Conservation (phyloP, 257 asterid species). For the Scutellaria minor region DNA sequence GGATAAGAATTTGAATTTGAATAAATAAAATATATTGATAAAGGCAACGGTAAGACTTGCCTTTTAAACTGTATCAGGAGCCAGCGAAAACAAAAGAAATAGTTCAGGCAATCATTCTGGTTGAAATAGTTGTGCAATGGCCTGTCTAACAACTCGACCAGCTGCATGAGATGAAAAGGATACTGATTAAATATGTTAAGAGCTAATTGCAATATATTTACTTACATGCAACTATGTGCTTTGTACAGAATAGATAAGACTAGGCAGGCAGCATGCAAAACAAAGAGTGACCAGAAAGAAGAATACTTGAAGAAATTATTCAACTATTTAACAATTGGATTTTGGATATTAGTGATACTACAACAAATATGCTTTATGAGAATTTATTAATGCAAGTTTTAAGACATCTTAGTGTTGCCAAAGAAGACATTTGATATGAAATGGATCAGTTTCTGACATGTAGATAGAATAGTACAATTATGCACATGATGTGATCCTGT, state of each 20-base stretch:
- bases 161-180: slow-evolving; percentile 57
- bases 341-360: slow-evolving; percentile 13
- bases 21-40: neutral
- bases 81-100: slow-evolving; percentile 99
- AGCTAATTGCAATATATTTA: neutral
- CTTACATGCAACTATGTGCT: slow-evolving; percentile 2
- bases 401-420: neutral
- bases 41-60: slow-evolving; percentile 44
- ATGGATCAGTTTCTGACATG: too few relatives aligned
- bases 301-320: neutral
- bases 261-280: neutral
- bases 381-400: neutral
- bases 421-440: too few relatives aligned
- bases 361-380: slow-evolving; percentile 4
- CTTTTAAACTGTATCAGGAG: slow-evolving; percentile 96
- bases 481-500: too few relatives aligned
- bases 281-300: neutral
- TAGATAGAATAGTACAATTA: too few relatives aligned
- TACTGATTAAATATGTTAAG: slow-evolving; percentile 22
- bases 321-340: neutral
- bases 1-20: neutral
- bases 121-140: slow-evolving; percentile 86
- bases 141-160: slow-evolving; percentile 85
- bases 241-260: neutral
- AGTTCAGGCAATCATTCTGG: slow-evolving; percentile 92